phyloP scores from a whole-genome alignment of 768 basidiomycete species.

The Hemileccinum impolitum region DNA sequence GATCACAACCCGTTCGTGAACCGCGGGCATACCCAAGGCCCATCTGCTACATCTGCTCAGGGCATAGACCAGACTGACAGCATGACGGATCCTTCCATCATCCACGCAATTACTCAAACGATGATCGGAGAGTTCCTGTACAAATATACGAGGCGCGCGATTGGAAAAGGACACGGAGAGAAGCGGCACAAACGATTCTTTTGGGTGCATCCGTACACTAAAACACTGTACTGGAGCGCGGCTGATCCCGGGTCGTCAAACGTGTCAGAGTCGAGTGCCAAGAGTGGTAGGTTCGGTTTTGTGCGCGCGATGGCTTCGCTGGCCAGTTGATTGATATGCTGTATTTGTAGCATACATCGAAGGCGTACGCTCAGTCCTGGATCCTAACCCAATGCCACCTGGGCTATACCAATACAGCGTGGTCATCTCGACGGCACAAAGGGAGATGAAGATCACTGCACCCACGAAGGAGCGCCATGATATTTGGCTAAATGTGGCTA shows the following conservation, averaged over 20 bases:
- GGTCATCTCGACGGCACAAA: conserved; percentile 85
- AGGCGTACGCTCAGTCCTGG: conserved; percentile 85
- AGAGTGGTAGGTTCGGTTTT: conserved; percentile 75
- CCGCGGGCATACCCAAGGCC: conserved; percentile 33
- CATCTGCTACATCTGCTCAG: conserved; percentile 46
- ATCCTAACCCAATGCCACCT: conserved; percentile 94
- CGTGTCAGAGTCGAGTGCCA: conserved; percentile 89
- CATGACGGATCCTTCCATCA: conserved; percentile 83
- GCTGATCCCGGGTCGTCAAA: conserved; percentile 88
- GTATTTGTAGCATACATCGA: conserved; percentile 78
- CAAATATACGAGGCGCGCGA: conserved; percentile 89
- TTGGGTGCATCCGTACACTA: conserved; percentile 99
- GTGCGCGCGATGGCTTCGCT: conserved; percentile 6
- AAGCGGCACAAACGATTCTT: conserved; percentile 93
- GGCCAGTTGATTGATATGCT: conserved; percentile 1
- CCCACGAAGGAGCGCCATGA: conserved; percentile 94
- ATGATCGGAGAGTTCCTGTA: conserved; percentile 99
- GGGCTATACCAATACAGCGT: conserved; percentile 92
- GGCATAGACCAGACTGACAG: conserved; percentile 27
- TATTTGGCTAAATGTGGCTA: conserved; percentile 86
- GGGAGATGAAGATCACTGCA: conserved; percentile 99
- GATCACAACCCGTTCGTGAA: conserved; percentile 56
- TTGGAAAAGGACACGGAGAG: conserved; percentile 90
- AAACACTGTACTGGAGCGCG: conserved; percentile 96
- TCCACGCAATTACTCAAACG: conserved; percentile 97